Evolutionary conservation across 257 asterid genomes (phyloP), one percentile per base, ranked within the genome.

Genomic region (Leonotis leonurus): DNA sequence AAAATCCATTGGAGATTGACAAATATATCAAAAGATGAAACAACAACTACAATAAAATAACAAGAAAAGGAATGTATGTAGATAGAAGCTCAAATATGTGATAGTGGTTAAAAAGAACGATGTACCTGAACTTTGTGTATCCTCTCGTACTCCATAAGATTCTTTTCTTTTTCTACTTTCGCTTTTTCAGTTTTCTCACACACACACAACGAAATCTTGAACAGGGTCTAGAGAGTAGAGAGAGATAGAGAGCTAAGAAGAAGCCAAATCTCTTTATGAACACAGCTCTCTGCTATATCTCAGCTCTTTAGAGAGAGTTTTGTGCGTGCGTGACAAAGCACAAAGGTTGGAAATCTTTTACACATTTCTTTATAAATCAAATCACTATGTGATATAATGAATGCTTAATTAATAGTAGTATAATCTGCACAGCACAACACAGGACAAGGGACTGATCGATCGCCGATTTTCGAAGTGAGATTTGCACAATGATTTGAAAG

Each of bases 81-180:
- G 69, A 53, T 18, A 72, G 66, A 48, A 26, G 72, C 21, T 55
- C 24, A 48, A 30, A 60, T 64, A 62, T 17, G 56, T 14, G 63
- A 58, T 24, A 53, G 37, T 65, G 72, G 54, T 41, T 14, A n/a
- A 18, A 50, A 27, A 16, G 29, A 43, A 60, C 64, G 44, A 35
- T 36, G 57, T 73, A 86, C 96, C 98, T 88, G 97, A 70, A 67
- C 78, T 73, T 88, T 91, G 86, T 88, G 93, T 84, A 91, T 88
- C 87, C 97, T 78, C 74, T 86, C 95, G 93, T 91, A 91, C 80
- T 91, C 98, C 98, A 91, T 91, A 33, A 52, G 89, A 84, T 78
- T 69, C 79, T 66, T n/a, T n/a, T n/a, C n/a, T n/a, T 56, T n/a
- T n/a, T n/a, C n/a, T n/a, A n/a, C n/a, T n/a, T n/a, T 46, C 16